phyloP scores from a whole-genome alignment of 2,329 filamentous ascomycete genomes.

The Neofusicoccum cordaticola region DNA sequence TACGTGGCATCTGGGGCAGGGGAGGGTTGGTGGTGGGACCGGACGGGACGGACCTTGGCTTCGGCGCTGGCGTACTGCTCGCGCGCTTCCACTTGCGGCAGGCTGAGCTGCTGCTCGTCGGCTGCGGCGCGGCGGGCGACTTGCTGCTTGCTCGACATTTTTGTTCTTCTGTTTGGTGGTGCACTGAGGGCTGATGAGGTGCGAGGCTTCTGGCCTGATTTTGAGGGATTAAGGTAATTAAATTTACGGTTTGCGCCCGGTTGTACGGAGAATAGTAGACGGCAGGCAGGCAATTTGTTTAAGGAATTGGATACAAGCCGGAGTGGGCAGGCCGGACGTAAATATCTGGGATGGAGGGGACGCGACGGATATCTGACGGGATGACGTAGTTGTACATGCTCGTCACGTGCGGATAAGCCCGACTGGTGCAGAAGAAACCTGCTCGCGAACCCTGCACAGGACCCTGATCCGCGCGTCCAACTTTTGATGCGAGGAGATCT shows the following conservation, averaged over 20 bases:
- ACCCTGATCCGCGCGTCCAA: background rate
- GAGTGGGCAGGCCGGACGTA: background rate
- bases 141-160: slow-evolving; percentile 5
- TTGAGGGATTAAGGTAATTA: background rate
- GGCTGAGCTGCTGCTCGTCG: background rate
- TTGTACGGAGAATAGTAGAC: background rate
- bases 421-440: background rate
- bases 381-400: slow-evolving; percentile 7
- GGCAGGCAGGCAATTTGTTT: background rate
- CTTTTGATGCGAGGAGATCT: too few species aligned
- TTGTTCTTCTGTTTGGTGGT: background rate
- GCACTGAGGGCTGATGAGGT: background rate
- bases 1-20: background rate
- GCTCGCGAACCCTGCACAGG: slow-evolving; percentile 1
- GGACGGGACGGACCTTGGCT: slow-evolving; percentile 26
- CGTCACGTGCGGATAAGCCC: background rate
- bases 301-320: background rate
- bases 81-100: slow-evolving; percentile 23
- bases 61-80: slow-evolving; percentile 32
- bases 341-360: background rate
- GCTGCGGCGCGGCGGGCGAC: background rate
- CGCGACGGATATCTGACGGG: background rate
- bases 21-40: background rate
- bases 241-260: too few species aligned
- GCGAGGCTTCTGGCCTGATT: too few species aligned